Evolutionary conservation across 305 asterid species (phyloP), one percentile per base, ranked within the genome.

Genomic region (Rubia tinctorum): DNA sequence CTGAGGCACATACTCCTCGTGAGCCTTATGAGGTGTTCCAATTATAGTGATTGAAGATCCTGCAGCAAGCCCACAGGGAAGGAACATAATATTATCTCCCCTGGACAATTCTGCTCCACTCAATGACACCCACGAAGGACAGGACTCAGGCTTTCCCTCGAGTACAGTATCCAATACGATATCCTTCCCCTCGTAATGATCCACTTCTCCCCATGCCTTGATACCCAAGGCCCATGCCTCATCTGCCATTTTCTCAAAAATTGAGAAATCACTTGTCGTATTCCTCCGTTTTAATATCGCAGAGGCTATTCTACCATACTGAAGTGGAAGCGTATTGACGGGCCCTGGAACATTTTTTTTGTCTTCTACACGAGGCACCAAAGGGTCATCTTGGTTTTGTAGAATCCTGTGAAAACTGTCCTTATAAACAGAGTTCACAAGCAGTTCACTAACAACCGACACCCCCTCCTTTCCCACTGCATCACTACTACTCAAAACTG

Each of bases 1-100:
- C 78, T 89, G 95, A 18, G 93, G 96, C 42, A 91, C 97, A 79
- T 89, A 95, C 81, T 95, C 99, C 69, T 90, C 84, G 76, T 95
- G 99, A 68, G 99, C 97, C 71, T 73, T 68, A 65, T 66, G 99
- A 20, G 99, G 97, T 68, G 97, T 92, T 72, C 97, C 99, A 80
- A 93, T 83, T 61, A 92, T 84, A 8, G 99, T 95, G 76, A 95
- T 79, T 34, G 99, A 89, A 76, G 99, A 95, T 76, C 99, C 99
- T 62, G 93, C 97, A 68, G 98, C 93, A 80, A 95, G 97, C 51
- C 98, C 99, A 74, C 99, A 95, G 15, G 97, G 97, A 79, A 95
- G 97, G 81, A 86, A 88, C 96, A 89, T 86, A 56, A 93, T 65
- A 40, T 69, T 71, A 81, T 86, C 90, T 70, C 75, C 86, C 82